Base-by-base conservation (phyloP, 495 filamentous ascomycete species). In the Penicillium parvum region DNA sequence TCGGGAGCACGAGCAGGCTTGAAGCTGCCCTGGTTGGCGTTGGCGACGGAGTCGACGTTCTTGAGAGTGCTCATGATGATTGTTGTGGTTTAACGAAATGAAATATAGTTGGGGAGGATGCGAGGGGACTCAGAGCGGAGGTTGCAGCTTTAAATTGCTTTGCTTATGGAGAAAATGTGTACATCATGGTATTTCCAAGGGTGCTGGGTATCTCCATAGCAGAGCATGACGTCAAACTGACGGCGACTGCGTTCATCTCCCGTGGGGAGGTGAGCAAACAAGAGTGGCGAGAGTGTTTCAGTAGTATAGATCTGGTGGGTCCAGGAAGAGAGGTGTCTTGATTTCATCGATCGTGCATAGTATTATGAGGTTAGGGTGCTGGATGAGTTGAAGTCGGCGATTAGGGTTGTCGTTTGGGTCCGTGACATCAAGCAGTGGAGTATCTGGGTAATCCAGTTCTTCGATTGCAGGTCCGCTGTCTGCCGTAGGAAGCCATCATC, bases 41-140 rank as follows among this genome's bases (percentile, higher is more conserved):
- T 63, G 33, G 51, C 47, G n/a, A 81, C 58, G 6, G 77, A 69
- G 21, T 80, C 69, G 21, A 67, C 53, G 64, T 85, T 83, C 37
- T 53, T 54, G 3, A 63, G 53, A 23, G 68, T 66, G 20, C 74
- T 76, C 79, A 82, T 84, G 44, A 19, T 75, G 58, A 12, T 20
- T 12, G 4, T 10, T 14, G n/a, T 9, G 20, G 4, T n/a, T 26
- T 10, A 15, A 14, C 7, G 3, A n/a, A 8, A 28, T 40, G 28
- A 4, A 15, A 30, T 6, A 30, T 30, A 15, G 12, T 7, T 15
- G 12, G 16, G 9, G 3, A 5, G 7, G n/a, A 15, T 2, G 7
- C n/a, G 8, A 1, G 8, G 12, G 12, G 3, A 15, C 12, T 15
- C 4, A 15, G n/a, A 30, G 12, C 12, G 28, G 28, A n/a, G n/a